A percentile compares a stretch with the other conserved stretches of the same genome.
These are phyloP conservation scores for Boletus insuetus DNA, from an alignment of 768 basidiomycete species.

Conservation along the genomic window DNA sequence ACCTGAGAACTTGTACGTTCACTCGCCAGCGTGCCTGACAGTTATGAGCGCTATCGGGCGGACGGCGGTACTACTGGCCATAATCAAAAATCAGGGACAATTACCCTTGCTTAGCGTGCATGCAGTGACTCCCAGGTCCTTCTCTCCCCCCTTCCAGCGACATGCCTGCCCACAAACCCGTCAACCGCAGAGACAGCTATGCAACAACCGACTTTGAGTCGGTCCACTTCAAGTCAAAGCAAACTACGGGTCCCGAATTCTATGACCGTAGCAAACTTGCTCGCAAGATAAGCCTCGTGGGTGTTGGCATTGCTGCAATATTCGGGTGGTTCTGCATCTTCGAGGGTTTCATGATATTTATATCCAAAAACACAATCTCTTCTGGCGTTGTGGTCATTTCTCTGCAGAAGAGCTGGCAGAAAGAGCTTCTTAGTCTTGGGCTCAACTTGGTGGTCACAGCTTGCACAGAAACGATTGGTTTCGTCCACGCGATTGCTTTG, in stretches of 20 bases:
- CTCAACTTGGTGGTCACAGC: constrained; percentile 27
- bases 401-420: constrained; percentile 10
- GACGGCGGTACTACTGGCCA: not conserved
- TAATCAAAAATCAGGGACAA: constrained; percentile 5
- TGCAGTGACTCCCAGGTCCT: not conserved
- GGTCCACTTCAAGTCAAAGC: constrained; percentile 19
- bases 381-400: constrained; percentile 23
- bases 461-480: constrained; percentile 31
- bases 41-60: not conserved
- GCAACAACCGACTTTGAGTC: constrained; percentile 19
- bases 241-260: constrained; percentile 24
- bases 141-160: not conserved
- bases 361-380: constrained; percentile 21
- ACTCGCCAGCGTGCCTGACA: not conserved
- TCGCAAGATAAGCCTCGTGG: constrained; percentile 23
- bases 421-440: constrained; percentile 22
- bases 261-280: constrained; percentile 27
- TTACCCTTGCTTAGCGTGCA: not conserved
- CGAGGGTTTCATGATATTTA: constrained; percentile 21
- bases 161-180: constrained; percentile 4
- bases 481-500: constrained; percentile 26
- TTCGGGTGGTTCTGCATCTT: constrained; percentile 25
- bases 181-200: constrained; percentile 6
- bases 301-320: constrained; percentile 20
- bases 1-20: no score